Evolutionary conservation across 805 yeast genomes (phyloP), one percentile per base, ranked within the genome.

Genomic region (Peterozyma toletana): DNA sequence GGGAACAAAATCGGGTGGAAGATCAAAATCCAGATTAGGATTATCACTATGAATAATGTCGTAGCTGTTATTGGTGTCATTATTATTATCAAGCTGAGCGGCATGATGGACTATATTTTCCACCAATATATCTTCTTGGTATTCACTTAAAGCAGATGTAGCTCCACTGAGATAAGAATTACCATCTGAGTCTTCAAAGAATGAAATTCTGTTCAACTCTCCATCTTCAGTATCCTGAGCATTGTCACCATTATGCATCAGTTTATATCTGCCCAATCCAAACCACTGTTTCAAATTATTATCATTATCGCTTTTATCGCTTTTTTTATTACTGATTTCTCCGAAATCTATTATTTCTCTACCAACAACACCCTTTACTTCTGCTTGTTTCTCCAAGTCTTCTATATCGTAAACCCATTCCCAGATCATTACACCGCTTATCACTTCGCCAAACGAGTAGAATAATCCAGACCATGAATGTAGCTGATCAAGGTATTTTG

Each of bases 381-480:
- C 87, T 29, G 64, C 57, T 30, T 68, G 59, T 48, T 70, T 66
- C 48, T 78, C 82, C 37, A 75, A 54, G 14, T 66, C 53, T 48
- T 75, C 71, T 36, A 80, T 77, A 37, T 77, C 71, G 52, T 67
- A 74, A 9, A 79, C 58, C 83, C 87, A 78, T 59, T 82, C 87
- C 83, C 86, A 81, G 1, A 78, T 67, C 18, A 77, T 65, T 1
- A 80, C 74, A 14, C 73, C 62, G 3, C 78, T 59, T 33, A 77
- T 66, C 13, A 78, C 66, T 39, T 75, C 73, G 5, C 77, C 53
- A 35, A 79, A 67, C 3, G 73, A 64, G 11, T 70, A 53, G 4
- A 75, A 62, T 30, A 67, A 63, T 0, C 72, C 59, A 55, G 84
- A 68, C 68, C 83, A 74, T 11, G 66, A 67, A n/a, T 66, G 64